phyloP scores from a whole-genome alignment of 2,329 filamentous ascomycete species.

The Hypoxylon sp. region DNA sequence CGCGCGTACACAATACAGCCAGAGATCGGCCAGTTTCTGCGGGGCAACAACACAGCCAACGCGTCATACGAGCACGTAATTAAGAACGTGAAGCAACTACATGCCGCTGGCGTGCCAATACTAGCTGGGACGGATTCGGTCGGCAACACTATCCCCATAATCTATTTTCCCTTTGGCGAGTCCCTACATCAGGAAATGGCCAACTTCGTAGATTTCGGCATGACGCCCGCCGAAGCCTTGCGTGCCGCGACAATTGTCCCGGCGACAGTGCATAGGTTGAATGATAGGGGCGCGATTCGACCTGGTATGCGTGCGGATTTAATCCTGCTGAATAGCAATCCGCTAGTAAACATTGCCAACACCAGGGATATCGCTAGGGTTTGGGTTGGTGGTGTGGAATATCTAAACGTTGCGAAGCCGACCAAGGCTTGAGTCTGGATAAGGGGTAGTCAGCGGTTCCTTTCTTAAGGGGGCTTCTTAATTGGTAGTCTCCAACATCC shows the following conservation, averaged over 20 bases:
- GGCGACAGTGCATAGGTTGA: conserved; percentile 42
- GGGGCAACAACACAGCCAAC: conserved; percentile 38
- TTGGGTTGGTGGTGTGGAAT: conserved; percentile 50
- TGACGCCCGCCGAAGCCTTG: conserved; percentile 49
- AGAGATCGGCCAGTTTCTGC: conserved; percentile 37
- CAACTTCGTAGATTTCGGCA: conserved; percentile 48
- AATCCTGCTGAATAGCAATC: conserved; percentile 50
- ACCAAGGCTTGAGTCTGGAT: background rate
- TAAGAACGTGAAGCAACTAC: conserved; percentile 60
- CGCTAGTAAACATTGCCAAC: conserved; percentile 49
- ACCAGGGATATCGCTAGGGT: conserved; percentile 48
- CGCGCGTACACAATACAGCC: conserved; percentile 48
- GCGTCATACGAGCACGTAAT: conserved; percentile 58
- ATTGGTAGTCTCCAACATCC: background rate
- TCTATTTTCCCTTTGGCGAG: conserved; percentile 45
- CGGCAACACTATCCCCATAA: conserved; percentile 31
- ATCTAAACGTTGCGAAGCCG: conserved; percentile 25
- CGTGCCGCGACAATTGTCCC: conserved; percentile 49
- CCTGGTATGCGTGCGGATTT: conserved; percentile 51
- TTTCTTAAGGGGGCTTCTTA: background rate
- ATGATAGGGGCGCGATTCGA: conserved; percentile 49
- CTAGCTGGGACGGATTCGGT: conserved; percentile 54
- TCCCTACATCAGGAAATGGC: conserved; percentile 51
- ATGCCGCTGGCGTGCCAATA: conserved; percentile 52
- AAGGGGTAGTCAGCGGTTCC: background rate